A percentile compares a stretch with the other conserved stretches of the same genome.
phyloP scores from a whole-genome alignment of 192 early-diverging fungal species.

The Gigaspora rosea region DNA sequence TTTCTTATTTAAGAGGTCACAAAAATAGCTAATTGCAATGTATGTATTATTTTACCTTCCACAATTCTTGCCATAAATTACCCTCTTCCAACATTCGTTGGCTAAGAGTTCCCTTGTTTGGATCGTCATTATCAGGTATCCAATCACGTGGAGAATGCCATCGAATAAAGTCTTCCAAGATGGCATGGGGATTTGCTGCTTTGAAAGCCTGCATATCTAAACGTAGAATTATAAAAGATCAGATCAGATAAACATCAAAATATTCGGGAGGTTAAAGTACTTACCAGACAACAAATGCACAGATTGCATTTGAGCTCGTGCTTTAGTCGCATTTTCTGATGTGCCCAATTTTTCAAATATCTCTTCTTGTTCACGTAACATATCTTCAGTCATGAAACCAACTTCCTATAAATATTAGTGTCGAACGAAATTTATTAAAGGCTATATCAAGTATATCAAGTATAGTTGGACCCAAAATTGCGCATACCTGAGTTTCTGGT shows the following conservation, averaged over 20 bases:
- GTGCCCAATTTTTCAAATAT: slow-evolving; percentile 79
- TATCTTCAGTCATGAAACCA: slow-evolving; percentile 86
- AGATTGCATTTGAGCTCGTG: slow-evolving; percentile 78
- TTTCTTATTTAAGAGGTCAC: background rate
- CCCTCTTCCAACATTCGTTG: slow-evolving; percentile 76
- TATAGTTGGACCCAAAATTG: slow-evolving; percentile 7
- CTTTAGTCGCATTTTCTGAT: slow-evolving; percentile 65
- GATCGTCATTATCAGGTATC: slow-evolving; percentile 60
- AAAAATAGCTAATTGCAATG: background rate
- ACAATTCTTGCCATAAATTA: slow-evolving; percentile 89
- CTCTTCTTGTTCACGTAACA: slow-evolving; percentile 78
- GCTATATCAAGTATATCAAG: background rate
- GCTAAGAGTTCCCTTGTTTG: slow-evolving; percentile 58
- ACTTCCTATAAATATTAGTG: slow-evolving; percentile 50
- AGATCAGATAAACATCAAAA: background rate
- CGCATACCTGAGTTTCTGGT: slow-evolving; percentile 61
- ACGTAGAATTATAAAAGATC: background rate
- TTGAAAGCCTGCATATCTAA: slow-evolving; percentile 92
- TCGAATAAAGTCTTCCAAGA: slow-evolving; percentile 86
- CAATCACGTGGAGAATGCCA: slow-evolving; percentile 97
- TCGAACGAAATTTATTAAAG: no score
- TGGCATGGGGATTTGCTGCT: slow-evolving; percentile 82
- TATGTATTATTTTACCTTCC: slow-evolving; percentile 53
- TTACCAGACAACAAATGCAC: slow-evolving; percentile 69
- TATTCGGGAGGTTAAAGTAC: background rate